Percentiles rank a stretch among this genome's conserved stretches.
These are phyloP conservation scores for Mycoemilia scoparia DNA, from an alignment of 192 early-diverging fungal genomes.

Conservation along the genomic window DNA sequence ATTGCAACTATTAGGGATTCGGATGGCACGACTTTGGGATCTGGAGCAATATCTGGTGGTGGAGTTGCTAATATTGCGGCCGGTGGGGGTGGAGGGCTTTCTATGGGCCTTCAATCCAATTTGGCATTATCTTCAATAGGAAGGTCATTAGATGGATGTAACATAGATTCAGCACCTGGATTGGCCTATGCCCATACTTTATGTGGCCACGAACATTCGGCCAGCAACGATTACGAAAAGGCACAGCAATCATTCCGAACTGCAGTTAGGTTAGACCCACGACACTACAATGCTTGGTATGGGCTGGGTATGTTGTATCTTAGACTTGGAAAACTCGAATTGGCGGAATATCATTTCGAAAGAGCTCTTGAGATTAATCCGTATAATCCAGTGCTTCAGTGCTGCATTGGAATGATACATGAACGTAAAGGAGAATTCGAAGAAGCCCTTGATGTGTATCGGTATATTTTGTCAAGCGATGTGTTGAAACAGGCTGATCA, in stretches of 20 bases:
- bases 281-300: constrained; percentile 78
- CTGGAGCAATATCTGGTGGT: no score
- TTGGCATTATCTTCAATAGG: no score
- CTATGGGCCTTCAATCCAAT: no score
- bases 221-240: constrained; percentile 52
- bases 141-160: no score
- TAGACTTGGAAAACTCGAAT: constrained; percentile 48
- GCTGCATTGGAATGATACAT: constrained; percentile 51
- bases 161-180: no score
- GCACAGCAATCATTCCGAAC: constrained; percentile 53
- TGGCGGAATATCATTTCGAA: constrained; percentile 54
- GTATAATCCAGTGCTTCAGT: constrained; percentile 49
- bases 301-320: constrained; percentile 58
- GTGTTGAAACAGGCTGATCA: constrained; percentile 10
- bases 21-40: constrained; percentile 7
- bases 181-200: constrained; percentile 69
- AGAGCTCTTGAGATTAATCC: constrained; percentile 55
- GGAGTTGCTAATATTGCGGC: no score
- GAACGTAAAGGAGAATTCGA: constrained; percentile 33
- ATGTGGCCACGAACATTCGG: constrained; percentile 62
- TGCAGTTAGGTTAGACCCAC: constrained; percentile 46
- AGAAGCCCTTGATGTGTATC: constrained; percentile 41
- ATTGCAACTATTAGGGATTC: constrained; percentile 8
- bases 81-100: no score
- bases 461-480: constrained; percentile 33